These are phyloP conservation scores for Rhinocladiella similis DNA, from an alignment of 2,329 filamentous ascomycete species.

Conservation along the genomic window DNA sequence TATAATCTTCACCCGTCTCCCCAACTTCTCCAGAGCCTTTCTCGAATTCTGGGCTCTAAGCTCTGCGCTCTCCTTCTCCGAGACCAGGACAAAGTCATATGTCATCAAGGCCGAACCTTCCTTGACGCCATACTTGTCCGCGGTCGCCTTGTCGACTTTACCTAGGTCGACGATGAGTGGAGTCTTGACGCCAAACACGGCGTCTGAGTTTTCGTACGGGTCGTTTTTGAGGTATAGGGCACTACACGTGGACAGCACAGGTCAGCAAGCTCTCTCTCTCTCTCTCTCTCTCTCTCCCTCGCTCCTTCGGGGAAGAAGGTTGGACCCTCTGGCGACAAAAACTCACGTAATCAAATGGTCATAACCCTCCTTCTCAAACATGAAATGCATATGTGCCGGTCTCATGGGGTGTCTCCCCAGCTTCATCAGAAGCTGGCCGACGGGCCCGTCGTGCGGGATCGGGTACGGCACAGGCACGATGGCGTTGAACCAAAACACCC, in stretches of 20 bases:
- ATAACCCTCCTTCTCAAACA: conserved; percentile 78
- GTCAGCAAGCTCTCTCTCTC: not conserved
- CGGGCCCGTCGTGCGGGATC: conserved; percentile 80
- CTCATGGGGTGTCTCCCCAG: conserved; percentile 75
- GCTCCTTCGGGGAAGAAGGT: not conserved
- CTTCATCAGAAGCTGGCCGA: conserved; percentile 67
- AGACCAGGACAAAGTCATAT: conserved; percentile 37
- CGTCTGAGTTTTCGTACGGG: conserved; percentile 33
- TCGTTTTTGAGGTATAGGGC: conserved; percentile 34
- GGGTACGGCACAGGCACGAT: conserved; percentile 84
- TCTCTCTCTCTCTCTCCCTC: not conserved
- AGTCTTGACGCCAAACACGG: conserved; percentile 37
- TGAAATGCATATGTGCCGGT: conserved; percentile 81
- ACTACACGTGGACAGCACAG: conserved; percentile 17
- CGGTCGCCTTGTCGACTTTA: conserved; percentile 29
- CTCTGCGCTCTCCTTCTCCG: conserved; percentile 65
- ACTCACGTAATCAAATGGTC: conserved; percentile 81
- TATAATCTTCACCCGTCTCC: conserved; percentile 69
- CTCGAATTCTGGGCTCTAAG: conserved; percentile 67
- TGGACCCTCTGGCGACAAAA: not conserved
- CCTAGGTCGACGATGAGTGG: conserved; percentile 32
- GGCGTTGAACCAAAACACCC: conserved; percentile 80
- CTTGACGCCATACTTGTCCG: conserved; percentile 31
- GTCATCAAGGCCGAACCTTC: conserved; percentile 28
- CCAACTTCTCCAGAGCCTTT: conserved; percentile 66